phyloP scores from a whole-genome alignment of 2,329 filamentous ascomycete species.

The Aspergillus sclerotialis region DNA sequence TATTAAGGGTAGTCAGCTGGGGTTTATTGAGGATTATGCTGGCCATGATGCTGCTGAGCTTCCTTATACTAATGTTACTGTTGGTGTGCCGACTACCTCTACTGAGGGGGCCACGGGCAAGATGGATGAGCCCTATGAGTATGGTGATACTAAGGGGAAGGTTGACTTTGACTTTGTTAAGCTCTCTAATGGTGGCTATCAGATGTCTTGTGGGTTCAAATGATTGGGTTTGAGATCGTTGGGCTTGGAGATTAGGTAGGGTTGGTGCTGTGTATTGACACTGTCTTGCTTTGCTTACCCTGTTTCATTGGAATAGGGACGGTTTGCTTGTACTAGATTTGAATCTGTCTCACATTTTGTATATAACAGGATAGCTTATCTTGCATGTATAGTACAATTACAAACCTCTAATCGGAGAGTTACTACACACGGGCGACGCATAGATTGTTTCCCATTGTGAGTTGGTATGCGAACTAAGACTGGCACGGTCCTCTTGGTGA shows the following conservation, averaged over 20 bases:
- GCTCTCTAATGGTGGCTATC: background rate
- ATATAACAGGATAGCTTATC: no score
- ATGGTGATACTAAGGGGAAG: slow-evolving; percentile 21
- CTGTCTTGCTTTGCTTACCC: no score
- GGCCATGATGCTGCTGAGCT: slow-evolving; percentile 11
- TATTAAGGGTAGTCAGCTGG: slow-evolving; percentile 15
- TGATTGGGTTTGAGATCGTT: background rate
- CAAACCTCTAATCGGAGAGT: no score
- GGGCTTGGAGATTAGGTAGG: no score
- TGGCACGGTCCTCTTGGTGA: no score
- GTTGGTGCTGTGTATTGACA: background rate
- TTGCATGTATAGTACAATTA: no score
- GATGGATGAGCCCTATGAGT: slow-evolving; percentile 17
- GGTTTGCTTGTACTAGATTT: no score
- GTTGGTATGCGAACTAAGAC: no score
- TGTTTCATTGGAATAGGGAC: no score
- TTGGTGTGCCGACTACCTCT: slow-evolving; percentile 11
- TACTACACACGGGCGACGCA: no score
- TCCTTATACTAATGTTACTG: slow-evolving; percentile 14
- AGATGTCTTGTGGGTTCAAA: background rate
- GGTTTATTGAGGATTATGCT: slow-evolving; percentile 23
- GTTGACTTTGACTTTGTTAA: slow-evolving; percentile 9
- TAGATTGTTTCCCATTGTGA: no score
- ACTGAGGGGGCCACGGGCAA: slow-evolving; percentile 8
- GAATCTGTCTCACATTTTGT: no score